Evolutionary conservation across 202 grass and related monocot species (phyloP), one percentile per base, ranked within the genome.

Genomic region (Eragrostis tef): DNA sequence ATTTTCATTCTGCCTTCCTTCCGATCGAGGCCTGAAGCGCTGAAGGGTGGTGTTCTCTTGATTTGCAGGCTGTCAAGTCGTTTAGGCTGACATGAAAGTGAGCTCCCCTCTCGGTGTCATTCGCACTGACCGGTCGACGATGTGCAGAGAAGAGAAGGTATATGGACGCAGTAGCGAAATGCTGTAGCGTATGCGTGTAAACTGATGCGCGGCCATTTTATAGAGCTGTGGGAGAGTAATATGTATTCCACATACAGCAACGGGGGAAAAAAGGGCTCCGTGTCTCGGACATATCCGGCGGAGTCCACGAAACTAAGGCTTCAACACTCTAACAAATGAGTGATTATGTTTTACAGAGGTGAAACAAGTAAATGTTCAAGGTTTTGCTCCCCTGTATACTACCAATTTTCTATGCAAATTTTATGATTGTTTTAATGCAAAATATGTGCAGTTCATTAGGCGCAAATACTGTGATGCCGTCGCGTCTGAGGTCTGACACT

Each of bases 81-180:
- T 97, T 97, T 87, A 90, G 62, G 81, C 83, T 93, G 60, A 89
- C 79, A 71, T 82, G 87, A 97, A 43, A 71, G 25, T 16, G 19
- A 14, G 70, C 19, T 10, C 0, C 13, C 1, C 3, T 15, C 34
- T 2, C 36, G 24, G 4, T 44, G 9, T 6, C 43, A 74, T 75
- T 25, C 70, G 6, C 16, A 42, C 50, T 22, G 6, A 10, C 25
- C 6, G 14, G 45, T 59, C 44, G 34, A 31, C 44, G 52, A 41
- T 25, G 24, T 17, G 70, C 54, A 58, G 57, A 42, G 21, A 68
- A 75, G 82, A 13, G 20, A 16, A 24, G 15, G 20, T n/a, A 26
- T 20, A 10, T 11, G 31, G 34, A 31, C 44, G 52, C 26, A 65
- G 59, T 13, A 51, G 2, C 29, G 9, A 11, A 36, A 49, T 39